Base-by-base conservation (phyloP, 106 monocot genomes). In the Dendrobium nobile region DNA sequence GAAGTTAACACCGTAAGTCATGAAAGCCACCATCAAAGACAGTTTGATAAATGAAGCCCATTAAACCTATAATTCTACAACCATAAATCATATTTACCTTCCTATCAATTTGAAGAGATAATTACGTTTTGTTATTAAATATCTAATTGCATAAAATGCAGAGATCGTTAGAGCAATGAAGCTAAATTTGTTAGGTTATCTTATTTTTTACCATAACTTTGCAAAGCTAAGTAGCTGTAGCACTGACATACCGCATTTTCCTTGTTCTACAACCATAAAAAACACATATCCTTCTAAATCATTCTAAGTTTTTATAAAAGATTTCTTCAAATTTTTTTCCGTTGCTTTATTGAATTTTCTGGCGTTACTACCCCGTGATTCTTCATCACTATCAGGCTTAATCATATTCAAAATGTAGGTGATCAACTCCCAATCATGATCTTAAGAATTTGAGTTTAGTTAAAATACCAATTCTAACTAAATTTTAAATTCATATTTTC, bases 201-300 rank as follows among this genome's bases (percentile, higher is more conserved):
- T 48, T 1, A 10, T 48, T 48, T 48, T 85, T 89, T 27, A 94
- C 94, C 83, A 94, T 72, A 68, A 77, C 61, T 76, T 85, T 90
- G 31, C 94, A 91, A 81, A 94, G 92, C 31, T 91, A 83, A 82
- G 90, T 83, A 72, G 94, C 81, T 78, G 90, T 88, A 47, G 85
- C 84, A 64, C 86, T 90, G 85, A 94, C 92, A 15, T 85, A 88
- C 43, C 92, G 74, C 74, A 67, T 86, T 79, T 88, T 90, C n/a
- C 94, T 90, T 44, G 88, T 43, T 54, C 92, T 92, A 65, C 94
- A 92, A 26, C 94, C 94, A 82, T 92, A 91, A 80, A 88, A 94
- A 78, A 94, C 94, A 85, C 94, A 94, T 17, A 94, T 88, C 76
- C 86, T 88, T 67, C 47, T 86, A 41, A 94, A 85, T 41, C 48